These are phyloP conservation scores for Chaetomium tenue DNA, from an alignment of 495 filamentous ascomycete genomes.

Conservation along the genomic window DNA sequence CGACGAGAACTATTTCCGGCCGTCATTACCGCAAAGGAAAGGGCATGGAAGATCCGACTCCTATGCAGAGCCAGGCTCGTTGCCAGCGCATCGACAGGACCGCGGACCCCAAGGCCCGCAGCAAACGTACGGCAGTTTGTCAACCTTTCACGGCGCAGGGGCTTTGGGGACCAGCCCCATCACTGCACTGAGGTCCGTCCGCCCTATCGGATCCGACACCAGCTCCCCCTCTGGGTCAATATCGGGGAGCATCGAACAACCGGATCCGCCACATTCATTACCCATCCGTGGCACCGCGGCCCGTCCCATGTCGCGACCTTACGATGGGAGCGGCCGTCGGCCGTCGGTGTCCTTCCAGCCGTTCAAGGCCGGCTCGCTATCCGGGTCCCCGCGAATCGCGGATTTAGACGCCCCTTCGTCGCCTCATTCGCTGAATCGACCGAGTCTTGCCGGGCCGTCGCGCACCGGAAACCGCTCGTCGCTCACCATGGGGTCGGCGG, in stretches of 20 bases:
- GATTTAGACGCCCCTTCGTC: constrained; percentile 52
- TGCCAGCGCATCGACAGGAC: constrained; percentile 55
- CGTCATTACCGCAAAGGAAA: constrained; percentile 53
- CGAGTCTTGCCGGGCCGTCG: constrained; percentile 52
- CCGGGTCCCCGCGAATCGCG: constrained; percentile 67
- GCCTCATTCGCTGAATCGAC: constrained; percentile 57
- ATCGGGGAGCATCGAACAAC: constrained; percentile 50
- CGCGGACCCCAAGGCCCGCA: constrained; percentile 60
- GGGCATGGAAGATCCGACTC: constrained; percentile 39
- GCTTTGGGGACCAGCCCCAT: constrained; percentile 79
- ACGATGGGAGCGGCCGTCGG: constrained; percentile 48
- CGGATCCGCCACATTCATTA: constrained; percentile 45
- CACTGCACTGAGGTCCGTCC: constrained; percentile 72
- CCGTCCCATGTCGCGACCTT: constrained; percentile 48
- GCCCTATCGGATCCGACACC: constrained; percentile 53
- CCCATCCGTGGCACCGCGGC: constrained; percentile 40
- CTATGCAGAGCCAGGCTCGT: constrained; percentile 66
- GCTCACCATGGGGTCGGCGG: constrained; percentile 62
- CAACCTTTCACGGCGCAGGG: constrained; percentile 84
- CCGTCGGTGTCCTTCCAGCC: constrained; percentile 87
- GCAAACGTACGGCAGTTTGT: constrained; percentile 87
- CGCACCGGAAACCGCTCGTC: constrained; percentile 68
- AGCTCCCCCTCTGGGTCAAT: constrained; percentile 63
- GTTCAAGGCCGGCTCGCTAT: constrained; percentile 92
- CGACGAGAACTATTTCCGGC: constrained; percentile 82